Base-by-base conservation (phyloP, 345 rosid genomes). In the Brassica incana region DNA sequence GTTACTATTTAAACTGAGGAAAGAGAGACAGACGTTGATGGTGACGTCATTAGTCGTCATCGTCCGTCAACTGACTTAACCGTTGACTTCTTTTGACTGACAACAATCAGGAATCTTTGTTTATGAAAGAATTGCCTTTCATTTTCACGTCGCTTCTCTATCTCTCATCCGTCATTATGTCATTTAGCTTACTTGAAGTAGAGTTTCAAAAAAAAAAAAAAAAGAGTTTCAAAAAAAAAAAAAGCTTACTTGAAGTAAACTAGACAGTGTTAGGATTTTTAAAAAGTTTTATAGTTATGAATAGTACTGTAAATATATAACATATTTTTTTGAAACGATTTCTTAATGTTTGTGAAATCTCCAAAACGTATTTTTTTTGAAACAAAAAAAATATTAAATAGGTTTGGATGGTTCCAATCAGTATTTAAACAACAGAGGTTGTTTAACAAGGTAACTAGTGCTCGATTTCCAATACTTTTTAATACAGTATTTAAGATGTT, bases 61-160 rank as follows among this genome's bases (percentile, higher is more conserved):
- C 23, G 0, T 35, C 0, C 3, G 7, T 71, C 8, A 72, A 81
- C 66, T 60, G 11, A 58, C 3, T 10, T 36, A 61, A 70, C 75
- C 82, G 93, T 88, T 89, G 93, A 89, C 91, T 74, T 76, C 16
- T 27, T 12, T 35, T 65, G 23, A 56, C 62, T 45, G 30, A 35
- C 29, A 75, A 65, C 11, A 10, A 43, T 3, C 48, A 35, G 59
- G 67, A 66, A 67, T 33, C n/a, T 69, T 8, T 40, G 40, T 33
- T 50, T 59, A 56, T 6, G 23, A 65, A 36, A 70, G 73, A 64
- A 54, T 69, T 80, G 71, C 65, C 59, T 80, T 75, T 75, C 79
- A 36, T 69, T 80, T 80, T 75, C 83, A 80, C 5, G 60, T 52
- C 36, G 71, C 58, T 65, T 71, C 59, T 14, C 58, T 14, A 14